A percentile compares a stretch with the other conserved stretches of the same genome.
Evolutionary conservation across 495 filamentous ascomycete genomes (phyloP).

Genomic region (Xylaria grammica): DNA sequence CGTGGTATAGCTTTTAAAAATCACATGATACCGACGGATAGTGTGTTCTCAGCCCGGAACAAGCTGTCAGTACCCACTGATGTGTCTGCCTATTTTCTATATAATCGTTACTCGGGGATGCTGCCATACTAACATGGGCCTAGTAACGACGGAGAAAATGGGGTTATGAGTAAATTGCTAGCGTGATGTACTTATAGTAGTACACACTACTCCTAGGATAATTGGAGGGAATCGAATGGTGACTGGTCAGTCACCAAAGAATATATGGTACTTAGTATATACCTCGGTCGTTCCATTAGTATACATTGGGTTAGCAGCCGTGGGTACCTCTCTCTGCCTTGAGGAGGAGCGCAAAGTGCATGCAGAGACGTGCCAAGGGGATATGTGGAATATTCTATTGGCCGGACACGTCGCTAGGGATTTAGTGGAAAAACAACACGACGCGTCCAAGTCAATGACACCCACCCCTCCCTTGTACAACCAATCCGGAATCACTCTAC

Average conservation of each 20-base stretch:
- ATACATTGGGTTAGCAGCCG: neutral
- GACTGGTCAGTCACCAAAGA: too few relatives aligned
- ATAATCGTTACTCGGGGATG: too few relatives aligned
- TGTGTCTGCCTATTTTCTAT: neutral
- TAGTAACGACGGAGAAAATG: neutral
- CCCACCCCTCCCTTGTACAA: constrained; percentile 9
- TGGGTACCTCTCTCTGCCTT: too few relatives aligned
- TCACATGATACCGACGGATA: too few relatives aligned
- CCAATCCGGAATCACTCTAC: constrained; percentile 37
- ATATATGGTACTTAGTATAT: too few relatives aligned
- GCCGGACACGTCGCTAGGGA: constrained; percentile 18
- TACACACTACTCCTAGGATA: neutral
- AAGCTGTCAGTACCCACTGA: neutral
- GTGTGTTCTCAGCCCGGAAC: neutral
- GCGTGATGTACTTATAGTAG: too few relatives aligned
- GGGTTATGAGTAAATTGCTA: too few relatives aligned
- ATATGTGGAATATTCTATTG: constrained; percentile 6
- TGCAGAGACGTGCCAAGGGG: constrained; percentile 15
- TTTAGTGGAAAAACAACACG: constrained; percentile 18
- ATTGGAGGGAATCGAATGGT: neutral
- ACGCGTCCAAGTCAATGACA: constrained; percentile 20
- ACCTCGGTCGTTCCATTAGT: too few relatives aligned
- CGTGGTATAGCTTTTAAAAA: too few relatives aligned
- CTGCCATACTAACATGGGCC: neutral
- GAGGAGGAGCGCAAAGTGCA: constrained; percentile 18